These are phyloP conservation scores for Plasmodium sp. DNA, from an alignment of 169 alveolate species.

Conservation along the genomic window DNA sequence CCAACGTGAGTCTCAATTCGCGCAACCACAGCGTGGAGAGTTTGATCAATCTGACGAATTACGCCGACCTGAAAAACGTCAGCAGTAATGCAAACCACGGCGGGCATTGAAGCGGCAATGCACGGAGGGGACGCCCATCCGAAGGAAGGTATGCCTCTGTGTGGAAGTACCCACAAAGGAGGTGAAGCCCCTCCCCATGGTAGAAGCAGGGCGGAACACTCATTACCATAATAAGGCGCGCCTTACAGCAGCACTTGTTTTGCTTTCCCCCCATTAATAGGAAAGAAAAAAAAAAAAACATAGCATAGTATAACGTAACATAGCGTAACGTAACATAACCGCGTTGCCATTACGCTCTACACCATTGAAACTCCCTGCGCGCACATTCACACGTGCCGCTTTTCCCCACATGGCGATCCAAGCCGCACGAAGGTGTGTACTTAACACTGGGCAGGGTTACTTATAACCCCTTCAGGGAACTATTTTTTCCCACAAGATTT, in stretches of 20 bases:
- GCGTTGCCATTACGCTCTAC: neutral
- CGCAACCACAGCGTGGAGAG: neutral
- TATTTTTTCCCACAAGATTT: neutral
- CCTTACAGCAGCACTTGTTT: neutral
- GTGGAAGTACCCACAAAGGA: neutral
- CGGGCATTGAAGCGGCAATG: neutral
- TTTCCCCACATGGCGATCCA: neutral
- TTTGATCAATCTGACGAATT: neutral
- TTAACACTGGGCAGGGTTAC: neutral
- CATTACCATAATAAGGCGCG: neutral
- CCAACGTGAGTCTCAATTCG: neutral
- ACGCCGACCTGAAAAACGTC: neutral
- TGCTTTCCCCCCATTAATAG: neutral
- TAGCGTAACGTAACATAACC: neutral
- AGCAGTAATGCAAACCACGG: constrained; percentile 13
- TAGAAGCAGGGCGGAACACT: neutral
- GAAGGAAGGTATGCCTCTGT: neutral
- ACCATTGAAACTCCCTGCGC: neutral
- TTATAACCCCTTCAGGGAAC: neutral
- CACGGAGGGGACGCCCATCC: neutral
- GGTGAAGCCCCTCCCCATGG: neutral
- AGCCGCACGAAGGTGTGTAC: neutral
- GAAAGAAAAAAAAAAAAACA: neutral
- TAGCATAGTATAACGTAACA: neutral
- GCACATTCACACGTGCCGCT: neutral